Evolutionary conservation across 371 early-diverging fungal genomes (phyloP), one percentile per base, ranked within the genome.

Genomic region (Zychaea mexicana): DNA sequence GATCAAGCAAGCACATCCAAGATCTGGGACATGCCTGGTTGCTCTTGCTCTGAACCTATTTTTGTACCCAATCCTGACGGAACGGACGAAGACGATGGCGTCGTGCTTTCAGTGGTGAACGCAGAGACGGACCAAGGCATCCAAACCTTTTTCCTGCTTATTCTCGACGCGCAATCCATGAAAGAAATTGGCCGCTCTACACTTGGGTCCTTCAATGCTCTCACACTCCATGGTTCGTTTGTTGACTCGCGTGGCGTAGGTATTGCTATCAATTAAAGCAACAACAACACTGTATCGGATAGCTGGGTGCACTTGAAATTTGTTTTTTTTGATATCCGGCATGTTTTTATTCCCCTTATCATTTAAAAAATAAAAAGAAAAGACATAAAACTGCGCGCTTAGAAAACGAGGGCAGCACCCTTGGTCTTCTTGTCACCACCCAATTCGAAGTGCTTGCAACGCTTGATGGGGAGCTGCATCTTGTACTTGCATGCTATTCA

Each of bases 361-460:
- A 24, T 49, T 9, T 49, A 22, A 24, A 19, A 49, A 49, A 17
- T 17, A 49, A 49, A 24, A 19, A 49, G 24, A 9, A 49, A 4
- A 49, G 24, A 49, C 19, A 49, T n/a, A 42, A 13, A 42, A 17
- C 36, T 10, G 8, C 42, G 49, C 52, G 63, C 66, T 87, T 88
- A 91, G 86, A 90, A 91, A 67, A 84, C 82, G 65, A 91, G 87
- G 67, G 92, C 92, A 68, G 88, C 90, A 83, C 90, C 90, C 81
- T 67, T 71, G 64, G 67, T 73, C 72, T 90, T 99, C 96, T 97
- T 98, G 88, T 99, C 98, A 89, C 98, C 99, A 85, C 99, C 98
- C 68, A 99, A 91, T 85, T 98, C 98, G 78, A 98, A 98, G 92
- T 97, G 98, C 92, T 99, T 99, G 92, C 99, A 98, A 76, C 99